These are phyloP conservation scores for Oryza longistaminata DNA, from an alignment of 176 grass and related monocot genomes.

Conservation along the genomic window DNA sequence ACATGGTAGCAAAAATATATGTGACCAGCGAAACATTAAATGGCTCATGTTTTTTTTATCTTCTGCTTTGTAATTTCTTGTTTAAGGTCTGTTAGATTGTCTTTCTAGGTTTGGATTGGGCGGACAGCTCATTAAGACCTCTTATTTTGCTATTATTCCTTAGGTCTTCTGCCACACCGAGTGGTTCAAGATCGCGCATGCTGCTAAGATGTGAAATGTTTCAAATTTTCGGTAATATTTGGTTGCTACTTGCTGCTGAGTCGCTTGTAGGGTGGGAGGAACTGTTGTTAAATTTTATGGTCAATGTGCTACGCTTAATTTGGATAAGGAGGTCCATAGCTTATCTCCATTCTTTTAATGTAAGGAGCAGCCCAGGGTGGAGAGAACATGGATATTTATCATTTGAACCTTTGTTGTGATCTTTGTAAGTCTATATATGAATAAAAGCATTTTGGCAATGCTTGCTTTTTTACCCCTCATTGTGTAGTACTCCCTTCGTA, in stretches of 20 bases:
- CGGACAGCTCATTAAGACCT: constrained; percentile 19
- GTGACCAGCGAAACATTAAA: neutral
- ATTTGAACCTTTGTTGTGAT: neutral
- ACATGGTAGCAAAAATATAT: neutral
- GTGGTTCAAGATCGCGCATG: constrained; percentile 75
- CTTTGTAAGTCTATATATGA: constrained; percentile 37
- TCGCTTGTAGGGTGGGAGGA: constrained; percentile 12
- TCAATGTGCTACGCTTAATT: constrained; percentile 8
- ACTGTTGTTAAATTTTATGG: constrained; percentile 13
- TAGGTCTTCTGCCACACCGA: constrained; percentile 88
- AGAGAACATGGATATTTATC: constrained; percentile 23
- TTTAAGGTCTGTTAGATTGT: neutral
- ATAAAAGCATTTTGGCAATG: constrained; percentile 36
- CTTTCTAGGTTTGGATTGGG: constrained; percentile 20
- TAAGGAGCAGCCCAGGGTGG: constrained; percentile 14
- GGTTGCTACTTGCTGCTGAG: neutral
- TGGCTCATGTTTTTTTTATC: neutral
- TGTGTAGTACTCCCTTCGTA: too few relatives aligned
- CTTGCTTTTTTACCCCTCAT: neutral
- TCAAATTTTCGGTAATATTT: neutral
- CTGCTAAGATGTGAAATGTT: neutral
- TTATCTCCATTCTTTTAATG: neutral
- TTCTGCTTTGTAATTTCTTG: constrained; percentile 6
- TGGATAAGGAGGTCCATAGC: neutral
- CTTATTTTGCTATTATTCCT: constrained; percentile 43